phyloP scores from a whole-genome alignment of 345 rosid genomes.

The Rhodamnia rubescens region DNA sequence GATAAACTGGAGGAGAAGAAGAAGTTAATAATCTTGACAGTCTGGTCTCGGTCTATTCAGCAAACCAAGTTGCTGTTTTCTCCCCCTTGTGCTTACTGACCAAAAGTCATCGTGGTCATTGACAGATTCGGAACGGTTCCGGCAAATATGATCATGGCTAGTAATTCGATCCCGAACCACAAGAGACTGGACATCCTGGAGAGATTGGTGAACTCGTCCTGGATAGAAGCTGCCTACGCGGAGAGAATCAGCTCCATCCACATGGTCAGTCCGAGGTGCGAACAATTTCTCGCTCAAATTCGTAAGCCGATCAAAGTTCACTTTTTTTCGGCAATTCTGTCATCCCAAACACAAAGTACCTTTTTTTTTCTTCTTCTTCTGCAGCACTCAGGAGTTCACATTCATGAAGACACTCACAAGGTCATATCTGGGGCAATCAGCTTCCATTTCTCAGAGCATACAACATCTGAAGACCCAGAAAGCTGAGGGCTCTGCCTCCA shows the following conservation, averaged over 20 bases:
- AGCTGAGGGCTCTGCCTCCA: background rate
- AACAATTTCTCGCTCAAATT: background rate
- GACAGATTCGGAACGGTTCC: constrained; percentile 24
- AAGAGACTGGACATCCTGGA: constrained; percentile 19
- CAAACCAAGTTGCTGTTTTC: background rate
- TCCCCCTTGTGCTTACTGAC: background rate
- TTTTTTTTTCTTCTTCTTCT: background rate
- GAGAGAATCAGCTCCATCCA: constrained; percentile 3
- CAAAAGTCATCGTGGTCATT: background rate
- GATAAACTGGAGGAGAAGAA: background rate
- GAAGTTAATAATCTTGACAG: background rate
- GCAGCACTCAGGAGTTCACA: constrained; percentile 13
- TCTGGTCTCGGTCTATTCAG: background rate
- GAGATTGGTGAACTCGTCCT: constrained; percentile 10
- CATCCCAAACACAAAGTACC: background rate
- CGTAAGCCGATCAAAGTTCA: background rate
- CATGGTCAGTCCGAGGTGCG: constrained; percentile 19
- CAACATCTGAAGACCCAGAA: background rate
- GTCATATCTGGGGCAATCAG: constrained; percentile 21
- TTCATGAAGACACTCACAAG: constrained; percentile 15
- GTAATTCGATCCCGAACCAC: constrained; percentile 18
- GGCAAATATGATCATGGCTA: constrained; percentile 25
- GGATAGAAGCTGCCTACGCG: constrained; percentile 1
- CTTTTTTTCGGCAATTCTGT: background rate
- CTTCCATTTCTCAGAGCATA: constrained; percentile 16